A percentile compares a stretch with the other conserved stretches of the same genome.
These are phyloP conservation scores for Solanum pimpinellifolium DNA, from an alignment of 257 asterid genomes.

Conservation along the genomic window DNA sequence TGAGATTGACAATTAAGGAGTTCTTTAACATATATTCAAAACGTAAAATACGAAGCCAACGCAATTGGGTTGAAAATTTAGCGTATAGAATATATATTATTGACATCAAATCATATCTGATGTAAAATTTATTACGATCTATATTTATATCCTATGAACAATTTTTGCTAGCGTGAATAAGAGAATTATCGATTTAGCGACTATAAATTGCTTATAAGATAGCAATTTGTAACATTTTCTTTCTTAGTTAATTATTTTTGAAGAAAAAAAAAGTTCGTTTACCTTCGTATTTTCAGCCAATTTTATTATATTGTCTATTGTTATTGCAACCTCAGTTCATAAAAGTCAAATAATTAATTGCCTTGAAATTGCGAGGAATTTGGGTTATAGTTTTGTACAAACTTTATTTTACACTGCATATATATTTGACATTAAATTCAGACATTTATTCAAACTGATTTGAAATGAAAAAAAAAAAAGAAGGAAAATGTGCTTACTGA, in stretches of 20 bases:
- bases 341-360: not conserved
- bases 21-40: not conserved
- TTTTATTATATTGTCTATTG: not conserved
- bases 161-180: not conserved
- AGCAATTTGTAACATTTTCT: not conserved
- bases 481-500: not conserved
- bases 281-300: not conserved
- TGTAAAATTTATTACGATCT: not conserved
- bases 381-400: not conserved
- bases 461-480: not conserved
- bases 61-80: not conserved
- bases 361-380: not conserved
- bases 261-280: not conserved
- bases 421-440: not conserved
- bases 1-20: not conserved
- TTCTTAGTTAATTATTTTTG: not conserved
- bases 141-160: too few relatives aligned
- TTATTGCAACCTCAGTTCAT: not conserved
- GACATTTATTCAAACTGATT: not conserved
- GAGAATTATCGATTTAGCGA: not conserved
- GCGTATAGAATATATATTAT: not conserved
- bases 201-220: not conserved
- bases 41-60: not conserved
- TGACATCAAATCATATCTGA: not conserved
- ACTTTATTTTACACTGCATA: not conserved